Base-by-base conservation (phyloP, 139 green algal genomes). In the Dunaliella sp. region DNA sequence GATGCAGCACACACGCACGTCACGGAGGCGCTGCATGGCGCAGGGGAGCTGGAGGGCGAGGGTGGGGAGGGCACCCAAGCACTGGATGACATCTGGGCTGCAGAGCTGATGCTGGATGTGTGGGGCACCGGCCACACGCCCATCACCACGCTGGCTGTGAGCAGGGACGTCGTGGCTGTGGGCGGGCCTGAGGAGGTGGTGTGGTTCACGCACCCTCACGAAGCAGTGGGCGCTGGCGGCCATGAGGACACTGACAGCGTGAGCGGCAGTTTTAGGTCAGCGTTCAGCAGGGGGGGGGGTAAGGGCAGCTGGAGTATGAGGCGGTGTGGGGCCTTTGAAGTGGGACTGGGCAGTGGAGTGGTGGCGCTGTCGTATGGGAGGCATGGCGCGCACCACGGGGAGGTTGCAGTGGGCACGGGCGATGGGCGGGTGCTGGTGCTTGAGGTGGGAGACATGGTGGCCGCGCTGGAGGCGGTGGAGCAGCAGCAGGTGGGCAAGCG, bases 161-260 rank as follows among this genome's bases (percentile, higher is more conserved):
- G 83, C 58, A 74, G 87, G 0, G 87, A 90, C 76, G 31, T 83
- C 16, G 35, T 90, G 57, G 87, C 72, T 26, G 87, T 90, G 2
- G 72, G 57, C 0, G 81, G 76, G 12, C 59, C 58, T 0, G 87
- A 88, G 76, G 38, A 31, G 37, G 57, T 87, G 58, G 57, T 65
- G 1, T 86, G 81, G 81, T 86, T 80, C 86, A 59, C 79, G 35
- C 81, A 86, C 72, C 48, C 48, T 26, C 48, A 16, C 7, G 48
- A 26, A 7, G 48, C 48, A 16, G 7, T 26, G 48, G 48, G 48
- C 7, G 48, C 7, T 7, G 48, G 16, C 7, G 48, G 48, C 48
- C 7, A 65, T 26, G 48, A 16, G 48, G 48, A 16, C 7, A 16
- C 16, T 7, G 7, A 7, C 7, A 65, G 48, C 16, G 48, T 26